Evolutionary conservation across 2,329 filamentous ascomycete genomes (phyloP).

Genomic region (Monosporascus sp.): DNA sequence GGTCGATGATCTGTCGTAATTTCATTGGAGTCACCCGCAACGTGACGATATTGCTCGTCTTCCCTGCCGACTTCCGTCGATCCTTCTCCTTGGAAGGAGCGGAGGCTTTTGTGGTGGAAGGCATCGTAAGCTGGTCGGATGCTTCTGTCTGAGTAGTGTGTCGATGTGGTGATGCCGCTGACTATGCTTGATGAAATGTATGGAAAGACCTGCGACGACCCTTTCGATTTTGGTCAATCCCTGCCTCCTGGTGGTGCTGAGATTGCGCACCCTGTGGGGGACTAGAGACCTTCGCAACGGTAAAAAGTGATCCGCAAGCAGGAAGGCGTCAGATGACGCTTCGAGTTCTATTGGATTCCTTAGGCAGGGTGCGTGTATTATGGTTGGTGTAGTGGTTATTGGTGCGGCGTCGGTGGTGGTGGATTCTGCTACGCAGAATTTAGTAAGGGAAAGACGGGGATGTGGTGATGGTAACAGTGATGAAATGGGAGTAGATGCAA

Average conservation of each 20-base stretch:
- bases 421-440: neutral
- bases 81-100: conserved; percentile 38
- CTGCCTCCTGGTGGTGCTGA: neutral
- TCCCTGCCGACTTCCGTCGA: conserved; percentile 36
- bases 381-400: too few species aligned
- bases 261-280: neutral
- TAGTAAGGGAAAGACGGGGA: conserved; percentile 5
- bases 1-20: conserved; percentile 45
- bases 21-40: conserved; percentile 45
- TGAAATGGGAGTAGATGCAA: conserved; percentile 3
- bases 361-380: too few species aligned
- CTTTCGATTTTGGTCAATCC: neutral
- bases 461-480: conserved; percentile 8
- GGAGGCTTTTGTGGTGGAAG: conserved; percentile 29
- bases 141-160: neutral
- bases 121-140: conserved; percentile 23
- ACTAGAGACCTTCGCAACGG: too few species aligned
- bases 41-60: conserved; percentile 39
- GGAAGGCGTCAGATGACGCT: too few species aligned
- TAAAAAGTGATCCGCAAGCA: too few species aligned
- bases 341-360: too few species aligned
- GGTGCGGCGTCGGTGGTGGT: neutral
- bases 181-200: neutral
- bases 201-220: neutral
- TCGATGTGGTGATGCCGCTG: neutral